These are phyloP conservation scores for Alternaria rosae DNA, from an alignment of 2,329 filamentous ascomycete genomes.

Conservation along the genomic window DNA sequence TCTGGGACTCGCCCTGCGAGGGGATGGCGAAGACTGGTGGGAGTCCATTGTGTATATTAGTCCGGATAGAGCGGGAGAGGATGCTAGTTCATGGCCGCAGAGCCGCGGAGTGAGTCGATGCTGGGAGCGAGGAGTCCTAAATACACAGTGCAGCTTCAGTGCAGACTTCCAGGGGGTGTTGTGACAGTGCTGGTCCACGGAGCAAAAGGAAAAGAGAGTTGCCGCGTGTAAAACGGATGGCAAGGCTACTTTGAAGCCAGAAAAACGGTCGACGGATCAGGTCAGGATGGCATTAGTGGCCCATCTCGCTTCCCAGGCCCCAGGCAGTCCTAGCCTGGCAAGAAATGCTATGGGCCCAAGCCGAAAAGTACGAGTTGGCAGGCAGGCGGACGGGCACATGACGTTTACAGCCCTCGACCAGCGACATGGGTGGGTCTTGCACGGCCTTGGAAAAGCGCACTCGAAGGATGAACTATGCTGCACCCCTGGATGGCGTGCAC, in stretches of 20 bases:
- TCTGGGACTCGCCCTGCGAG: slow-evolving; percentile 27
- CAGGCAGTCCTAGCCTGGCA: slow-evolving; percentile 18
- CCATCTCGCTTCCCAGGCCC: slow-evolving; percentile 26
- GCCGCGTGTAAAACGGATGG: slow-evolving; percentile 16
- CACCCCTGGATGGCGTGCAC: slow-evolving; percentile 28
- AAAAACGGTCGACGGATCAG: slow-evolving; percentile 33
- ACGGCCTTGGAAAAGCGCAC: slow-evolving; percentile 30
- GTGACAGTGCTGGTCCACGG: slow-evolving; percentile 1
- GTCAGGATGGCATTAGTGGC: slow-evolving; percentile 38
- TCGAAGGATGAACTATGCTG: slow-evolving; percentile 27
- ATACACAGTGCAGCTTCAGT: neutral
- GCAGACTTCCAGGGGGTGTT: slow-evolving; percentile 1
- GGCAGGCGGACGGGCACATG: slow-evolving; percentile 38
- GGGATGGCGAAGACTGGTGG: slow-evolving; percentile 33
- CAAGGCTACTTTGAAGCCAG: slow-evolving; percentile 28
- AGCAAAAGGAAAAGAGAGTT: slow-evolving; percentile 13
- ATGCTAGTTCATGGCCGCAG: slow-evolving; percentile 32
- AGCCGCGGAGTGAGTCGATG: slow-evolving; percentile 23
- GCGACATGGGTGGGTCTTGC: slow-evolving; percentile 35
- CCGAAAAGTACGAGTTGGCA: slow-evolving; percentile 23
- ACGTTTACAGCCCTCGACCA: slow-evolving; percentile 40
- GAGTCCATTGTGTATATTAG: slow-evolving; percentile 33
- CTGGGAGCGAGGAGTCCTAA: neutral
- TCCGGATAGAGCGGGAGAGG: slow-evolving; percentile 26
- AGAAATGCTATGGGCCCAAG: slow-evolving; percentile 37